Percentiles rank a stretch among this genome's conserved stretches.
These are phyloP conservation scores for Zymoseptoria tritici DNA, from an alignment of 2,329 filamentous ascomycete genomes.

Conservation along the genomic window DNA sequence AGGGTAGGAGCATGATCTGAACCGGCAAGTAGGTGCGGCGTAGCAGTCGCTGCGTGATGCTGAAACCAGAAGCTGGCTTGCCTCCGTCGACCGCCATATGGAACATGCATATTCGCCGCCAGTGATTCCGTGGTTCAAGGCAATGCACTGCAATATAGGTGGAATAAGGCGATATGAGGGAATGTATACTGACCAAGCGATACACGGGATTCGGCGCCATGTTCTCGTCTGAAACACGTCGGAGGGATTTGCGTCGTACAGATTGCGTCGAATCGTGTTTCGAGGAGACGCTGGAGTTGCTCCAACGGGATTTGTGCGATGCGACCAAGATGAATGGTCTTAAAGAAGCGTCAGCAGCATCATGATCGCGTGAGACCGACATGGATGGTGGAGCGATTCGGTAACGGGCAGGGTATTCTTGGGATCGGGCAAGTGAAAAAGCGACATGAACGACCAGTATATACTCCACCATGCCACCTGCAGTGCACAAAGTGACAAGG, in stretches of 20 bases:
- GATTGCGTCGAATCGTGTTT: slow-evolving; percentile 15
- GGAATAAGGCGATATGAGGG: slow-evolving; percentile 1
- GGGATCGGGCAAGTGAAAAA: not conserved
- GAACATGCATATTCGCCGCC: not conserved
- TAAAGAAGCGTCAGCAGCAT: too few relatives aligned
- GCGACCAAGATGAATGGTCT: slow-evolving; percentile 14
- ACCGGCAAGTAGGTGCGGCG: not conserved
- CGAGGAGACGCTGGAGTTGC: slow-evolving; percentile 12
- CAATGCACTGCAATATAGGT: not conserved
- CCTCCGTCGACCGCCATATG: not conserved
- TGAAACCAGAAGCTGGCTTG: not conserved
- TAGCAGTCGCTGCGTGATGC: not conserved
- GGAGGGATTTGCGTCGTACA: not conserved
- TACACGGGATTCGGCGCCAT: slow-evolving; percentile 18
- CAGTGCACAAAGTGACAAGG: not conserved
- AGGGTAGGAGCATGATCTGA: not conserved
- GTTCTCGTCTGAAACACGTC: slow-evolving; percentile 9
- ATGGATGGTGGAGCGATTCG: not conserved
- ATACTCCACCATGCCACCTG: not conserved
- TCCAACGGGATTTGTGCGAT: slow-evolving; percentile 11
- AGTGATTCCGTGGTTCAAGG: not conserved
- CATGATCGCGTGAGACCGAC: not conserved
- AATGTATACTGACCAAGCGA: slow-evolving; percentile 16
- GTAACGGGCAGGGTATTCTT: not conserved
- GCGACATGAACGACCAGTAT: not conserved